Base-by-base conservation (phyloP, 768 basidiomycete species). In the Phallus indusiatus region DNA sequence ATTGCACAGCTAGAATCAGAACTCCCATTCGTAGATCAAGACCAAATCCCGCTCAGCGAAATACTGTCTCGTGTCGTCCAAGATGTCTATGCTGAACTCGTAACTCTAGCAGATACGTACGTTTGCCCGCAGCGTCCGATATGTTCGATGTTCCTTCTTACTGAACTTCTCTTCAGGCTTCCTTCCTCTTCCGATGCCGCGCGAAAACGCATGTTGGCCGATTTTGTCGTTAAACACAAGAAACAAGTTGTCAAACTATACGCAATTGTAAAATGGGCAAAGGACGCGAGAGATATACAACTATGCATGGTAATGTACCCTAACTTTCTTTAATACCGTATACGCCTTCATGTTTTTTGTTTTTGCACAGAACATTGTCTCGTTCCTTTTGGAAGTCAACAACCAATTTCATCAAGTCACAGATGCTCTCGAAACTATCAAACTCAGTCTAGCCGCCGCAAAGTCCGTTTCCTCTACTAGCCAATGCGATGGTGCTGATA, bases 171-270 rank as follows among this genome's bases (percentile, higher is more conserved):
- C 47, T 58, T 18, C 60, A 85, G 83, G 17, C 81, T 91, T 75
- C 89, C 88, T 48, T 85, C 85, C 67, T 88, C 87, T 85, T 89
- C 88, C 14, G 89, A 92, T 65, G 73, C 72, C 20, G 86, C 84
- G 53, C 81, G 91, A 54, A 94, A 94, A 66, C 82, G 88, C 36
- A 83, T 80, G 17, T 73, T 94, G 34, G 89, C 89, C 1, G 90
- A 94, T 64, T 94, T 88, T 82, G 90, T 92, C 0, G 86, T 92
- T n/a, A 84, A 86, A 69, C 89, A 81, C 5, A 89, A 94, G 72
- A 88, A 92, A 66, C 92, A 95, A 66, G 82, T 92, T 35, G 86
- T 92, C 33, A 94, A 94, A 70, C 72, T 94, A 14, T 90, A 91
- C 66, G 93, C 91, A 11, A 80, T 93, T 28, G 79, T 81, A 8